Percentiles rank a stretch among this genome's conserved stretches.
Conservation (phyloP, 2,329 filamentous ascomycete genomes). For the Alternaria sp. region DNA sequence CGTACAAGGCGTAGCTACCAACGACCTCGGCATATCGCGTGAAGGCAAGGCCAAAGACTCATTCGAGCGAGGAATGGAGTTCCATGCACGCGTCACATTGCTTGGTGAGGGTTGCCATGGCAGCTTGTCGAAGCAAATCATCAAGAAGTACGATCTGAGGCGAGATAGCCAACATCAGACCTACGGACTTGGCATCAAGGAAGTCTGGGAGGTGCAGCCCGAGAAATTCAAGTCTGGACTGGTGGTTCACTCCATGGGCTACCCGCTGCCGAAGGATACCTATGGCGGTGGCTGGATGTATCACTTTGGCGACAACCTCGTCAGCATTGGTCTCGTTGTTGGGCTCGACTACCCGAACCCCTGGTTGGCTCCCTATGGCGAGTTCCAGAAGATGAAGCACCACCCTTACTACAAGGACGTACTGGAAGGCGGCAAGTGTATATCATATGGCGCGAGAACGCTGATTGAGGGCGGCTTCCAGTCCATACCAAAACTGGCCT, state of each 20-base stretch:
- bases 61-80: conserved; percentile 98
- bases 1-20: conserved; percentile 93
- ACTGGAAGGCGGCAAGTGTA: conserved; percentile 95
- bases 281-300: conserved; percentile 99
- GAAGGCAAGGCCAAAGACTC: conserved; percentile 84
- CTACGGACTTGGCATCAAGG: conserved; percentile 92
- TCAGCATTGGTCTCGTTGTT: conserved; percentile 88
- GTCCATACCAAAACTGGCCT: conserved; percentile 95
- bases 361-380: conserved; percentile 91
- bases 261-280: conserved; percentile 83
- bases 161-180: conserved; percentile 92
- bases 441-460: conserved; percentile 92
- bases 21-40: conserved; percentile 84
- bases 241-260: conserved; percentile 89
- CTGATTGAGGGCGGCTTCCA: conserved; percentile 96
- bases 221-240: conserved; percentile 90
- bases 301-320: conserved; percentile 96
- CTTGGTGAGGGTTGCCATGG: conserved; percentile 96
- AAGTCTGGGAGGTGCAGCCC: conserved; percentile 95
- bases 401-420: conserved; percentile 88
- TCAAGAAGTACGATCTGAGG: conserved; percentile 90
- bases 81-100: conserved; percentile 88
- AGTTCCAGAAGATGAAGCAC: conserved; percentile 98
- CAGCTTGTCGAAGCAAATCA: conserved; percentile 91
- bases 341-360: conserved; percentile 96